Evolutionary conservation across 176 grass and related monocot species (phyloP).

Genomic region (Oryza punctata): DNA sequence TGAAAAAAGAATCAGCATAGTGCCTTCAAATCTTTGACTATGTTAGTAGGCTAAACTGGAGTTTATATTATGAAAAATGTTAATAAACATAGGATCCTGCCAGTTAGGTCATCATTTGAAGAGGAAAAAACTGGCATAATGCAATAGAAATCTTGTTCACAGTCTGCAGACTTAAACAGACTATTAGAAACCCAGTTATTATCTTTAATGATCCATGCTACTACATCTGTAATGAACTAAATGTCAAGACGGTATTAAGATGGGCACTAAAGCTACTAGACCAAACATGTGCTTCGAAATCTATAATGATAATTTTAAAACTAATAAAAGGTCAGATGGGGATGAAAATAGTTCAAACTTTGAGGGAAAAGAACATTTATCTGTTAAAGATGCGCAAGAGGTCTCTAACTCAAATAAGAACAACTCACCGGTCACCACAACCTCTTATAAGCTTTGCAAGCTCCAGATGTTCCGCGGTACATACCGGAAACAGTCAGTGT

Average conservation of each 20-base stretch:
- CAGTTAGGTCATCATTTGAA: neutral
- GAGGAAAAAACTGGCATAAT: neutral
- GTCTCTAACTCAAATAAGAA: neutral
- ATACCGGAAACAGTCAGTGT: conserved; percentile 2
- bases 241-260: neutral
- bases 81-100: conserved; percentile 1
- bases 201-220: neutral
- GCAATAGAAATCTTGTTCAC: conserved; percentile 25
- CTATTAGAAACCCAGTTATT: neutral
- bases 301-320: neutral
- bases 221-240: conserved; percentile 21
- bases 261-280: conserved; percentile 19
- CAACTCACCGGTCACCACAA: conserved; percentile 33
- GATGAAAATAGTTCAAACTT: conserved; percentile 20
- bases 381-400: conserved; percentile 8
- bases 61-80: neutral
- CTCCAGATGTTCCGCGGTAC: neutral
- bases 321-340: conserved; percentile 12
- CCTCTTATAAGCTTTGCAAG: conserved; percentile 29
- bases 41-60: conserved; percentile 2
- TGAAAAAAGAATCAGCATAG: neutral
- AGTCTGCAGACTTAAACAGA: neutral
- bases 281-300: neutral
- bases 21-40: conserved; percentile 5
- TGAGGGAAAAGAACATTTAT: conserved; percentile 1